Conservation (phyloP, 257 asterid genomes). For the Nicotiana noctiflora region DNA sequence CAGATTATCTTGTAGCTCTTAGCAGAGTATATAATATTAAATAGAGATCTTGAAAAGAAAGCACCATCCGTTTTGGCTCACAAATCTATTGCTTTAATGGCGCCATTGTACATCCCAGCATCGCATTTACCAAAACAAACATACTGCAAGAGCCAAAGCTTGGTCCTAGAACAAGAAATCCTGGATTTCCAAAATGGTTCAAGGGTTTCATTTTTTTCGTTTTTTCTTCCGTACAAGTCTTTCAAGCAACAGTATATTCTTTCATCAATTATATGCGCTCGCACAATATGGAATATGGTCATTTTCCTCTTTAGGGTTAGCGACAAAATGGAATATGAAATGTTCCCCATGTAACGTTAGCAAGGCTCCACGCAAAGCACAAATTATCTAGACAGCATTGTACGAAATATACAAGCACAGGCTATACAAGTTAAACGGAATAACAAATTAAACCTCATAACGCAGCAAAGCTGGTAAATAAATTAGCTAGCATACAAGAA, state of each 20-base stretch:
- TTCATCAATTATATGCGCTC: neutral
- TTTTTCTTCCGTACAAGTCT: neutral
- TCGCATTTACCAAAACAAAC: neutral
- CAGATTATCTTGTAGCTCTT: conserved; percentile 5
- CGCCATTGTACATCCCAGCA: neutral
- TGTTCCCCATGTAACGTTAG: neutral
- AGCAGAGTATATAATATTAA: neutral
- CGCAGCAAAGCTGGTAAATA: neutral
- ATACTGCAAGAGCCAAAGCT: neutral
- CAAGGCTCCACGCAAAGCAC: neutral
- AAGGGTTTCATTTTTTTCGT: neutral
- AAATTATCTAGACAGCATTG: neutral
- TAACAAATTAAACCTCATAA: neutral
- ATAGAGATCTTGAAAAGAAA: conserved; percentile 1
- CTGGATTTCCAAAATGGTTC: neutral
- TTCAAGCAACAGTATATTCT: neutral
- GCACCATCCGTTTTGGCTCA: neutral
- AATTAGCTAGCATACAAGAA: neutral
- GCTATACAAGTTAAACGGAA: neutral
- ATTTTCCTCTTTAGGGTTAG: neutral
- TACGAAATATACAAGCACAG: neutral
- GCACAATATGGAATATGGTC: neutral
- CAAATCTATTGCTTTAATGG: neutral
- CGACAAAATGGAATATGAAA: neutral
- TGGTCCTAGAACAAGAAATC: neutral